Evolutionary conservation across 2,329 filamentous ascomycete genomes (phyloP), one percentile per base, ranked within the genome.

Genomic region (Plenodomus biglobosus): DNA sequence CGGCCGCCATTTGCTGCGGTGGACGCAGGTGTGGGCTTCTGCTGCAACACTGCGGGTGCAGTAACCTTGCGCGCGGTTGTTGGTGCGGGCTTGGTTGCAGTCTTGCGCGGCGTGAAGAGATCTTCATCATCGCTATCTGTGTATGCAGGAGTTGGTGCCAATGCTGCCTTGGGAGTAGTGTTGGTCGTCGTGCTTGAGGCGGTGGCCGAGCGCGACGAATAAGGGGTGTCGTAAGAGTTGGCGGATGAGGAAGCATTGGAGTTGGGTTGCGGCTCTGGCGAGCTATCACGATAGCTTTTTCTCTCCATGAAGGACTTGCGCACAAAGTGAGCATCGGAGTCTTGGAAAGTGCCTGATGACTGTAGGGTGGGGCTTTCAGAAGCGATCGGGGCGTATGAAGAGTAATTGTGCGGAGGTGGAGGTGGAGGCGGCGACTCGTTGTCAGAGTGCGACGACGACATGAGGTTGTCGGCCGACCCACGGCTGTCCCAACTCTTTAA

Each of bases 401-500:
- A 58, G 48, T 62, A 65, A 47, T 66, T 70, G 58, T 72, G 69
- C 8, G 58, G 58, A 16, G 68, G 68, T 11, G 65, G 63, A 13
- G 65, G 66, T 3, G 66, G 66, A 15, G 67, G 67, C 22, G 65
- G 60, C 11, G 65, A 64, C 35, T 68, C 57, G 56, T 66, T 40
- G 52, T 73, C 64, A 38, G 73, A 68, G 34, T 69, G 59, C 34
- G 64, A 66, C 24, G 71, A 70, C 42, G 71, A 69, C 50, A 82
- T 77, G 39, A 81, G 66, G 27, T 75, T 75, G 43, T 82, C 78
- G 44, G 71, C 71, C 2, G 79, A 80, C 42, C 75, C 73, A 43
- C 75, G 76, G 58, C 78, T 81, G 44, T 74, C 75, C 76, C 76
- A 80, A 21, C 79, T 81, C 54, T 76, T 76, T 44, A 78, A 76